A percentile compares a stretch with the other conserved stretches of the same genome.
phyloP scores from a whole-genome alignment of 2,329 filamentous ascomycete species.

The Claviceps purpurea region DNA sequence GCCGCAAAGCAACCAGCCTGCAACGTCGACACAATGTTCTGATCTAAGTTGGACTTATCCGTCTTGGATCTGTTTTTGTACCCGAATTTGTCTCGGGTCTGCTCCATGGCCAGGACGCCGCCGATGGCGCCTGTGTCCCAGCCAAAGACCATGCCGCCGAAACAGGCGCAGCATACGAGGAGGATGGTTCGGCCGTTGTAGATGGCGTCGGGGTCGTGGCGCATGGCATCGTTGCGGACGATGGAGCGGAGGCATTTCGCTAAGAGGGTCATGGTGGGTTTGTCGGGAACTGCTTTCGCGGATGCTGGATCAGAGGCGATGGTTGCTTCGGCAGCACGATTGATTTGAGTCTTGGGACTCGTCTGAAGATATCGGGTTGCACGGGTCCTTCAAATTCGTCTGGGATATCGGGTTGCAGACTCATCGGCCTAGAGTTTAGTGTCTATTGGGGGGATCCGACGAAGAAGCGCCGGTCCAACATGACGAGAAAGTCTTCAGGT shows the following conservation, averaged over 20 bases:
- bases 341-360: too few relatives aligned
- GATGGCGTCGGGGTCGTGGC: constrained; percentile 49
- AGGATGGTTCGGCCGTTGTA: constrained; percentile 58
- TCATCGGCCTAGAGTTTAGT: too few relatives aligned
- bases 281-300: background rate
- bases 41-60: constrained; percentile 39
- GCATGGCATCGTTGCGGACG: constrained; percentile 60
- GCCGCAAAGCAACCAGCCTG: constrained; percentile 57
- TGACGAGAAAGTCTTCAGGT: background rate
- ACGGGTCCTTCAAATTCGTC: too few relatives aligned
- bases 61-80: constrained; percentile 15
- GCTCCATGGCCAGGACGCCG: constrained; percentile 47
- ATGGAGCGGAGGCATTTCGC: constrained; percentile 37
- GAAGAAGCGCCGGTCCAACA: too few relatives aligned
- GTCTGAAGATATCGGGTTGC: too few relatives aligned
- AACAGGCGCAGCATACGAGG: constrained; percentile 51
- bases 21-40: constrained; percentile 57
- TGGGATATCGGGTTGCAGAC: too few relatives aligned
- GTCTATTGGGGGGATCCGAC: too few relatives aligned
- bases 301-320: background rate
- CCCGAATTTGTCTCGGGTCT: constrained; percentile 35
- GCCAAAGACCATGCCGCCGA: constrained; percentile 45
- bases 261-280: constrained; percentile 22
- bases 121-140: constrained; percentile 52
- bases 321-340: too few relatives aligned